A percentile compares a stretch with the other conserved stretches of the same genome.
Conservation (phyloP, 2,329 filamentous ascomycete species). For the Neofusicoccum cordaticola region DNA sequence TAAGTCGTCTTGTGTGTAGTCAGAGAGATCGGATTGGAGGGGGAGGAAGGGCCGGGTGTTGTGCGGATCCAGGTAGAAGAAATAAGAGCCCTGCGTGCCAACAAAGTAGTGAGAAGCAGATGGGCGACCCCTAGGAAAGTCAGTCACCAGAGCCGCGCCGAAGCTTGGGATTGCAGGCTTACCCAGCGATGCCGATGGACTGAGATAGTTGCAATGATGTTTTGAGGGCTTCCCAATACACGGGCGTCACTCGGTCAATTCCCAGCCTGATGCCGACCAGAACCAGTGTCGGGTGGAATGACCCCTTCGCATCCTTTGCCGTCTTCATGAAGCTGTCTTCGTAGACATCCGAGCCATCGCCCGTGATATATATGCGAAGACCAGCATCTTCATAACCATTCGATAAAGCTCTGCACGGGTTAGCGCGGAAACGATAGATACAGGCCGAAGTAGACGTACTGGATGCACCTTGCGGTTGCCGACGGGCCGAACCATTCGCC, state of each 20-base stretch:
- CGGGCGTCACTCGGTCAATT: slow-evolving; percentile 89
- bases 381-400: slow-evolving; percentile 60
- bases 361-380: slow-evolving; percentile 82
- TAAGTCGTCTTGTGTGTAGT: slow-evolving; percentile 70
- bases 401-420: slow-evolving; percentile 64
- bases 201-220: slow-evolving; percentile 81
- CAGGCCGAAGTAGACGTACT: slow-evolving; percentile 55
- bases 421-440: slow-evolving; percentile 3
- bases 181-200: slow-evolving; percentile 95
- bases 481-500: slow-evolving; percentile 99
- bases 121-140: slow-evolving; percentile 69
- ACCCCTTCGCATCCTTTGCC: slow-evolving; percentile 63
- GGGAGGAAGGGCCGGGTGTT: slow-evolving; percentile 74
- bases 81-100: slow-evolving; percentile 68
- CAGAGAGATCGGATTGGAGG: slow-evolving; percentile 54
- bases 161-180: slow-evolving; percentile 32
- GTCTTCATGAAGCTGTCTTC: slow-evolving; percentile 81
- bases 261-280: slow-evolving; percentile 85
- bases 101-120: slow-evolving; percentile 83
- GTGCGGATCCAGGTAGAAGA: slow-evolving; percentile 96
- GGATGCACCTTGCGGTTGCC: slow-evolving; percentile 88
- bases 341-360: slow-evolving; percentile 88
- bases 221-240: slow-evolving; percentile 93
- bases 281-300: slow-evolving; percentile 81
- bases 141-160: neutral